Evolutionary conservation across 2,329 filamentous ascomycete species (phyloP), one percentile per base, ranked within the genome.

Genomic region (Pseudopithomyces chartarum): DNA sequence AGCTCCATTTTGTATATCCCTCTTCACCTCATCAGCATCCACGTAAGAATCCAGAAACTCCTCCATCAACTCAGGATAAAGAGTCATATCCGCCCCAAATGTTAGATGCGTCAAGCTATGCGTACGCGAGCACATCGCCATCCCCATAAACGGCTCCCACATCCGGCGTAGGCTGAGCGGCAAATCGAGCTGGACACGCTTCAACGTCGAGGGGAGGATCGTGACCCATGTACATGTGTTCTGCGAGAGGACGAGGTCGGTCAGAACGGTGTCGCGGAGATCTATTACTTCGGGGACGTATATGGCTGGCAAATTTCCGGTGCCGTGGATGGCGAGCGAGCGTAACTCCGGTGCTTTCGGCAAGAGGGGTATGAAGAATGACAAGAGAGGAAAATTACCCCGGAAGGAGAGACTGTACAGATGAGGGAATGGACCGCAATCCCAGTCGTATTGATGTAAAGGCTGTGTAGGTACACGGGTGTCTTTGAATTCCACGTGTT

Each of bases 401-500:
- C 17, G 33, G 10, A 50, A 8, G 23, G 36, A 13, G 36, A 50
- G n/a, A 17, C 6, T 40, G 17, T 50, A 15, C 15, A 50, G 47
- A 10, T 22, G 17, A 11, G 3, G 19, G 47, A 32, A 50, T 8
- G 47, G 47, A 17, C 36, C 47, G 2, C 47, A 34, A 32, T 50
- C 36, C 47, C 47, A n/a, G n/a, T n/a, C n/a, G n/a, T n/a, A n/a
- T n/a, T n/a, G n/a, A 50, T 13, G 15, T n/a, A 34, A 42, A 6
- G 15, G 36, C 11, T 29, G 8, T 29, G 29, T 17, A 17, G 7
- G 17, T 10, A 13, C 8, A 6, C n/a, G 38, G 12, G 42, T 11
- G 29, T 51, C 38, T 33, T 33, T 42, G 23, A 43, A 42, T 5
- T 51, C 48, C 4, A 67, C 61, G 39, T 70, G 62, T 38, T 63